Evolutionary conservation across 805 yeast genomes (phyloP), one percentile per base, ranked within the genome.

Genomic region (Torulaspora indica): DNA sequence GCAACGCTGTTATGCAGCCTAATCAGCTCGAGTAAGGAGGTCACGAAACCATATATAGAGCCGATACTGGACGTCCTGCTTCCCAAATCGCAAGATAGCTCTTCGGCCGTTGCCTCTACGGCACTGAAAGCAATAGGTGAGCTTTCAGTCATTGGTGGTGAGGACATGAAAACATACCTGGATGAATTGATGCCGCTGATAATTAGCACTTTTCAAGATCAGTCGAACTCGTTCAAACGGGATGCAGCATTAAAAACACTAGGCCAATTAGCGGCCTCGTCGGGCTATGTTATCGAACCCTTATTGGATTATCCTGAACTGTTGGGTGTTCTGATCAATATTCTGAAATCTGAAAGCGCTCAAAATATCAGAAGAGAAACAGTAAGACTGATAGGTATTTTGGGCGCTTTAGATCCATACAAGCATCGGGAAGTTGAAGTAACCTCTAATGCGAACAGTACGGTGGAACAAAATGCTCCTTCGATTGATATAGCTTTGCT

Each of bases 391-490:
- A 70, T 93, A 45, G 99, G 99, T 59, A 89, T 90, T 27, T 69
- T 93, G 33, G 99, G 99, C 51, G 98, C 98, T 0, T 70, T 93
- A 38, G 98, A 93, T 65, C 99, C 99, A 1, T 93, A 91, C 61
- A 90, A 87, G 59, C 95, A 89, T 54, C 79, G 96, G 44, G 96
- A 88, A 55, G 86, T 90, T 8, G 98, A 90, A 60, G 81, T 86
- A 45, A 74, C 73, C 1, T 76, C 83, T 0, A 79, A 76, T 36
- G 60, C 68, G 1, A 66, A 66, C 43, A 60, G 62, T 24, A 51
- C 68, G 3, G 82, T 77, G 0, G 95, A 86, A 52, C 91, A 86
- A 49, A 85, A 85, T 57, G 88, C 91, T 2, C 93, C 96, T 3
- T 84, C 97, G 0, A 79, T 89, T 5, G 98, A 93, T 56, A 85